Base-by-base conservation (phyloP, 495 filamentous ascomycete genomes). In the Lasiosphaeriaceae sp. region DNA sequence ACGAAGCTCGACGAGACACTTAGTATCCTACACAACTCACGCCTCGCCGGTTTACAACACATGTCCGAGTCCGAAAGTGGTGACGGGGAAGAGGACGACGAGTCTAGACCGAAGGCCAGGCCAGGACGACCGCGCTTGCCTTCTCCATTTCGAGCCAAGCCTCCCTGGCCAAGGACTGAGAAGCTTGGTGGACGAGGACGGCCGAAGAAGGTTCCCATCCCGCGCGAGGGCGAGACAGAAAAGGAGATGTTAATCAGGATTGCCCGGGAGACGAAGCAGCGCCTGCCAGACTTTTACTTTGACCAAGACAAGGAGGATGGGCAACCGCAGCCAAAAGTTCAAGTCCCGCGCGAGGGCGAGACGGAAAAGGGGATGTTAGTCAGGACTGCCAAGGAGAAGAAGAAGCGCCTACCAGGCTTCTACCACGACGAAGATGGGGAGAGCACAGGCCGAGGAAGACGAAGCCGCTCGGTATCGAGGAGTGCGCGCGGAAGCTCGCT, bases 1-100 rank as follows among this genome's bases (percentile, higher is more conserved):
- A 64, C 77, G 0, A 76, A 83, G 22, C 60, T 96, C 5, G 89
- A 94, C 56, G 71, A 74, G 3, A 74, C 91, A 0, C 78, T 95
- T 2, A 74, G 74, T 17, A 79, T 83, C 2, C 76, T 96, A 1
- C 89, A 90, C 61, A 81, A 84, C 54, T 71, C 82, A 8, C 79
- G 84, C 31, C 71, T 79, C 34, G 72, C 77, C 5, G 76, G 73
- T 26, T 48, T 68, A 16, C 47, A 31, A 4, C 26, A 31, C 26
- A 4, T 2, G n/a, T n/a, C n/a, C n/a, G n/a, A n/a, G n/a, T n/a
- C n/a, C n/a, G n/a, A n/a, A n/a, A n/a, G n/a, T n/a, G n/a, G n/a
- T n/a, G n/a, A n/a, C n/a, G n/a, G n/a, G n/a, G n/a, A n/a, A n/a
- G n/a, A n/a, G n/a, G n/a, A n/a, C n/a, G n/a, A n/a, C n/a, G n/a